phyloP scores from a whole-genome alignment of 2,329 filamentous ascomycete genomes.

The Zymoseptoria ardabiliae region DNA sequence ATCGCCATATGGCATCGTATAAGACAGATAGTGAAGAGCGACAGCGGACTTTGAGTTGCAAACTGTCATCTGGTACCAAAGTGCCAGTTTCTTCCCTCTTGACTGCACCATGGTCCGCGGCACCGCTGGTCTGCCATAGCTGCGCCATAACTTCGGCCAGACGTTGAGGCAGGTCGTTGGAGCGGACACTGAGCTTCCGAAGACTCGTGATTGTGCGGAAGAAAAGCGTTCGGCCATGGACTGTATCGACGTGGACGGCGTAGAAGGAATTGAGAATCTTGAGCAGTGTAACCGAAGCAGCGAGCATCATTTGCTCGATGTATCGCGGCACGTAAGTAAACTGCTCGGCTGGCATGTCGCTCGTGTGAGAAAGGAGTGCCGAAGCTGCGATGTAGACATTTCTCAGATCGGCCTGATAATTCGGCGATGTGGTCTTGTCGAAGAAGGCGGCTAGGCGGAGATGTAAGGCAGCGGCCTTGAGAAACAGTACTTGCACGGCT shows the following conservation, averaged over 20 bases:
- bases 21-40: slow-evolving; percentile 79
- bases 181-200: slow-evolving; percentile 63
- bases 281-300: slow-evolving; percentile 67
- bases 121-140: slow-evolving; percentile 61
- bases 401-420: slow-evolving; percentile 67
- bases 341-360: slow-evolving; percentile 49
- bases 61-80: slow-evolving; percentile 50
- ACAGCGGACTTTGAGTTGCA: slow-evolving; percentile 75
- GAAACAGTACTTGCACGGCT: slow-evolving; percentile 52
- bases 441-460: slow-evolving; percentile 75
- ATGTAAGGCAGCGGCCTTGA: slow-evolving; percentile 66
- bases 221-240: slow-evolving; percentile 61
- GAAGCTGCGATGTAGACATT: slow-evolving; percentile 66
- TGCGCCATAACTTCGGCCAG: slow-evolving; percentile 80
- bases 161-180: slow-evolving; percentile 72
- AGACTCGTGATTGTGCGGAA: slow-evolving; percentile 63
- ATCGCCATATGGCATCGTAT: slow-evolving; percentile 79
- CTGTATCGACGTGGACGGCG: slow-evolving; percentile 61
- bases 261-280: slow-evolving; percentile 74
- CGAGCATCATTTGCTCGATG: slow-evolving; percentile 79
- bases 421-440: slow-evolving; percentile 63
- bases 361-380: slow-evolving; percentile 62
- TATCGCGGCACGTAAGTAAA: slow-evolving; percentile 64
- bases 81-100: slow-evolving; percentile 23
- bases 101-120: slow-evolving; percentile 24